Evolutionary conservation across 371 early-diverging fungal genomes (phyloP).

Genomic region (Zychaea mexicana): DNA sequence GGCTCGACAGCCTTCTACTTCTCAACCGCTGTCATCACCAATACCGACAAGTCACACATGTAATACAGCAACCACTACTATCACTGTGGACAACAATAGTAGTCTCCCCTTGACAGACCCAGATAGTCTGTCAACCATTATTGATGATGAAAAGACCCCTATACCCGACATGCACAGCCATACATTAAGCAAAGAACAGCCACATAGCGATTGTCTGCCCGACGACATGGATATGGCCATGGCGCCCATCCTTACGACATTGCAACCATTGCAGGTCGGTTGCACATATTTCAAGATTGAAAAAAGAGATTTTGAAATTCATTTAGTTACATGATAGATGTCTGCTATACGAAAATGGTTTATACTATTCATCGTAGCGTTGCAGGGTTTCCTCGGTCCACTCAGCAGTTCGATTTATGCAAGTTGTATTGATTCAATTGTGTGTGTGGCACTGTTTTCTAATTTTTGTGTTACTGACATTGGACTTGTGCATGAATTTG

Average conservation of each 20-base stretch:
- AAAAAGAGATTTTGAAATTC: neutral
- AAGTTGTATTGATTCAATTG: conserved; percentile 8
- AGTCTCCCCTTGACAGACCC: neutral
- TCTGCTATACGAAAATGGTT: conserved; percentile 36
- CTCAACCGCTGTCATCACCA: no score
- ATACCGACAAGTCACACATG: neutral
- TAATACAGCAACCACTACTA: neutral
- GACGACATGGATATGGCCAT: conserved; percentile 11
- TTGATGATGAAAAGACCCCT: conserved; percentile 1
- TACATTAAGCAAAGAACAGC: neutral
- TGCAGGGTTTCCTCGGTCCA: conserved; percentile 54
- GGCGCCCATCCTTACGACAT: conserved; percentile 1
- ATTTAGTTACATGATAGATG: neutral
- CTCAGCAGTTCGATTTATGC: conserved; percentile 52
- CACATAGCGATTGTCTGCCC: neutral
- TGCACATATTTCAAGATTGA: neutral
- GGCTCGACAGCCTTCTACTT: neutral
- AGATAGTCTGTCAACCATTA: conserved; percentile 1
- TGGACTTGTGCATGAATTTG: neutral
- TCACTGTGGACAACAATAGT: neutral
- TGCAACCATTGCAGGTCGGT: neutral
- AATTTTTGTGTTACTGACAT: neutral
- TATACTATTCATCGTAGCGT: conserved; percentile 39
- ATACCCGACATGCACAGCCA: neutral
- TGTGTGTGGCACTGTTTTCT: neutral